These are phyloP conservation scores for Saururus chinensis DNA, from an alignment of 164 flowering plant species.

Conservation along the genomic window DNA sequence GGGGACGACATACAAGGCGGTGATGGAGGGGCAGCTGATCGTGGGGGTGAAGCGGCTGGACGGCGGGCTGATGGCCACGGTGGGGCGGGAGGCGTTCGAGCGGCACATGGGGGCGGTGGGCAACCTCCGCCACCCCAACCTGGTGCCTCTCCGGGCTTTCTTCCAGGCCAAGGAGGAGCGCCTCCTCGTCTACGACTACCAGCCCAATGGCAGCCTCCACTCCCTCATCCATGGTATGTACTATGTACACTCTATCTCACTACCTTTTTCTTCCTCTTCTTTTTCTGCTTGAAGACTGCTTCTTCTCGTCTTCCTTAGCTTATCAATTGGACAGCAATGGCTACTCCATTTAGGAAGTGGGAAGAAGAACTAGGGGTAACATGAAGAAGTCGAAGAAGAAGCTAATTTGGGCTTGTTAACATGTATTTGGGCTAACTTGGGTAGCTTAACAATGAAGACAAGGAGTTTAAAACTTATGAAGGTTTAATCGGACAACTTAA, in stretches of 20 bases:
- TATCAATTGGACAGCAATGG: too few species aligned
- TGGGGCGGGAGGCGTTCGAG: conserved; percentile 50
- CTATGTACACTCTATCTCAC: neutral
- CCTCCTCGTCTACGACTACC: conserved; percentile 77
- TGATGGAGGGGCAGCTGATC: conserved; percentile 64
- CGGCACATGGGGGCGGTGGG: conserved; percentile 75
- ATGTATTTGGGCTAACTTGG: too few species aligned
- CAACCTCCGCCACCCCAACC: conserved; percentile 70
- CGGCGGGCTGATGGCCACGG: conserved; percentile 18
- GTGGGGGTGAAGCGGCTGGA: conserved; percentile 80
- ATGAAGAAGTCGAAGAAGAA: too few species aligned
- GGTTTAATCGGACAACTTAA: too few species aligned
- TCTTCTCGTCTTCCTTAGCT: neutral
- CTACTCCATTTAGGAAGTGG: too few species aligned
- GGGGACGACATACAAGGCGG: conserved; percentile 90
- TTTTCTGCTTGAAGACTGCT: neutral
- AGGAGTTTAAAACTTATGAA: too few species aligned
- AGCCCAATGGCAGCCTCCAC: conserved; percentile 84
- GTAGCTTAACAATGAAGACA: too few species aligned
- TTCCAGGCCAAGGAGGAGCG: conserved; percentile 82
- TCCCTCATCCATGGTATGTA: conserved; percentile 75
- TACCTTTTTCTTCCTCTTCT: neutral
- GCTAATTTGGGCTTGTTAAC: too few species aligned
- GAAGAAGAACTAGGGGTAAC: too few species aligned
- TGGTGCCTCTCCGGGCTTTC: conserved; percentile 84